Evolutionary conservation across 441 rosid genomes (phyloP), one percentile per base, ranked within the genome.

Genomic region (Kokia cookei): DNA sequence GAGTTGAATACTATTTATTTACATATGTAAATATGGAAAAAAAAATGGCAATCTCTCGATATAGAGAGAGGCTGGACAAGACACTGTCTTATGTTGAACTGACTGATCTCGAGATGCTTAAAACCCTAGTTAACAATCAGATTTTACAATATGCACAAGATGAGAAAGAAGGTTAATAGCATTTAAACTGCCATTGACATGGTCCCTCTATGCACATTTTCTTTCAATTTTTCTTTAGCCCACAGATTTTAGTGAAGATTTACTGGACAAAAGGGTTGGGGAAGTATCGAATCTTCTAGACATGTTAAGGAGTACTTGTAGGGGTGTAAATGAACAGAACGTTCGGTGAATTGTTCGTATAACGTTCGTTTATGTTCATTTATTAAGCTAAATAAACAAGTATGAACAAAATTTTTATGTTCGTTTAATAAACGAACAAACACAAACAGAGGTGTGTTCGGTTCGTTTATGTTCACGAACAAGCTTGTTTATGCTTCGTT

Each of bases 271-370:
- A 78, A 91, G 86, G 85, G 87, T 90, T 43, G 9, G 65, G 37
- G 89, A 86, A 59, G 84, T 96, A 45, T 90, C 89, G 12, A 76
- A 78, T 80, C 86, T 90, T 76, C 94, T 96, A 76, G 91, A 87
- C 74, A 91, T 90, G 93, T 83, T 96, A 79, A 87, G 98, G 83
- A 96, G 97, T 83, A 89, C 84, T 88, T 96, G 9, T 55, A 71
- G n/a, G n/a, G n/a, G n/a, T n/a, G n/a, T n/a, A n/a, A n/a, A n/a
- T n/a, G n/a, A n/a, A n/a, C n/a, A n/a, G n/a, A n/a, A n/a, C n/a
- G n/a, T n/a, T n/a, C n/a, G n/a, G n/a, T n/a, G n/a, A n/a, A n/a
- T n/a, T n/a, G n/a, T n/a, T n/a, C n/a, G n/a, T n/a, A n/a, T n/a
- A n/a, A n/a, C n/a, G n/a, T n/a, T n/a, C n/a, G n/a, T n/a, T n/a